Percentiles rank a stretch among this genome's conserved stretches.
Evolutionary conservation across 164 flowering plant genomes (phyloP).

Genomic region (Berberis vulgaris): DNA sequence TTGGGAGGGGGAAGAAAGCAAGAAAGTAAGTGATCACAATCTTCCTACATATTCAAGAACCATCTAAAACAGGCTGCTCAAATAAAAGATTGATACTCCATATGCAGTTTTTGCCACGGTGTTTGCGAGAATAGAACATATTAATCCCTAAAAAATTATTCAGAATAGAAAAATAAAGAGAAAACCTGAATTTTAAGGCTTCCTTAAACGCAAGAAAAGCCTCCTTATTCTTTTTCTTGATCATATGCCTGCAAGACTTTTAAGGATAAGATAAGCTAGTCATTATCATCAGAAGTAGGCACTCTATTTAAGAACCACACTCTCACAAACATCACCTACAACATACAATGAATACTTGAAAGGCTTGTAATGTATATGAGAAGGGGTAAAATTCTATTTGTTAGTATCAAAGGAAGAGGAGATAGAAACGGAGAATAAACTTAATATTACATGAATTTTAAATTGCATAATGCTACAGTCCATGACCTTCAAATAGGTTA

Average conservation of each 20-base stretch:
- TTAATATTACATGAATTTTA: too few relatives aligned
- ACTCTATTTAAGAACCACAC: not conserved
- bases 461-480: too few relatives aligned
- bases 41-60: too few relatives aligned
- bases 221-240: constrained; percentile 65
- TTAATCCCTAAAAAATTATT: not conserved
- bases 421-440: not conserved
- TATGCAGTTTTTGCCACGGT: not conserved
- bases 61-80: too few relatives aligned
- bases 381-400: not conserved
- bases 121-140: not conserved
- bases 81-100: too few relatives aligned
- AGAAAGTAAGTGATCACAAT: too few relatives aligned
- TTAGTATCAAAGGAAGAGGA: not conserved
- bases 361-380: not conserved
- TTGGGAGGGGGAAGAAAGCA: too few relatives aligned
- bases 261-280: not conserved
- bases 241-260: constrained; percentile 58
- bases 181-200: constrained; percentile 77
- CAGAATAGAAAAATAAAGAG: not conserved
- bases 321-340: not conserved
- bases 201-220: constrained; percentile 86
- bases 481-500: too few relatives aligned
- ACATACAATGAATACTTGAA: not conserved
- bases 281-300: not conserved